Conservation (phyloP, 768 basidiomycete species). For the Scleroderma citrinum region DNA sequence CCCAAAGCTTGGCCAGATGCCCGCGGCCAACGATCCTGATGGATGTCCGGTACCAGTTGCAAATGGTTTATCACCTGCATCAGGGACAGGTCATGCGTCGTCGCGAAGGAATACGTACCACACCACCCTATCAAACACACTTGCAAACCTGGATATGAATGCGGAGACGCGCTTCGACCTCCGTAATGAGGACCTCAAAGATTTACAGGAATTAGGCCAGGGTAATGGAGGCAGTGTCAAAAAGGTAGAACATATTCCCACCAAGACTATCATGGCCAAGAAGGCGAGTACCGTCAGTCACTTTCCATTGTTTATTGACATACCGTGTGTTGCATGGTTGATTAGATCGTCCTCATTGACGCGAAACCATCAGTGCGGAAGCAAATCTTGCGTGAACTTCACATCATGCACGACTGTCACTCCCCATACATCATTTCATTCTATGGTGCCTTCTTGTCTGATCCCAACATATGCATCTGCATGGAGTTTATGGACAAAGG, state of each 20-base stretch:
- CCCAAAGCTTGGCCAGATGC: constrained; percentile 48
- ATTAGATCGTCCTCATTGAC: constrained; percentile 90
- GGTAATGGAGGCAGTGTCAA: constrained; percentile 98
- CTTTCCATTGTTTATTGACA: background rate
- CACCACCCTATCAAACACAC: constrained; percentile 71
- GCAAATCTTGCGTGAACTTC: constrained; percentile 94
- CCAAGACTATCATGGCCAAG: constrained; percentile 94
- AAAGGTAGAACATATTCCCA: constrained; percentile 88
- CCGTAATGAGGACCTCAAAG: constrained; percentile 84
- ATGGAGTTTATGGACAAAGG: constrained; percentile 98
- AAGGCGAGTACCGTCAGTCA: constrained; percentile 56
- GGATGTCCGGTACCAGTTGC: constrained; percentile 44
- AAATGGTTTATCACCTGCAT: constrained; percentile 46
- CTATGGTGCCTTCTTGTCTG: constrained; percentile 92
- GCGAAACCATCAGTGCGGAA: constrained; percentile 95
- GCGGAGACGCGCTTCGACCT: constrained; percentile 82
- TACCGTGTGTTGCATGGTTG: background rate
- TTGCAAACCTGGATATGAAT: constrained; percentile 83
- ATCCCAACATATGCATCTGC: constrained; percentile 98
- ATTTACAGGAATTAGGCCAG: constrained; percentile 85
- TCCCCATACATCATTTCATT: constrained; percentile 94
- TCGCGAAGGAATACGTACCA: constrained; percentile 69
- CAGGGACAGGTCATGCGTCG: constrained; percentile 44
- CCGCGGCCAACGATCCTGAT: constrained; percentile 27
- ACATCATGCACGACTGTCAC: constrained; percentile 98